These are phyloP conservation scores for Sporisorium reilianum DNA, from an alignment of 1,284 basidiomycete genomes.

Conservation along the genomic window DNA sequence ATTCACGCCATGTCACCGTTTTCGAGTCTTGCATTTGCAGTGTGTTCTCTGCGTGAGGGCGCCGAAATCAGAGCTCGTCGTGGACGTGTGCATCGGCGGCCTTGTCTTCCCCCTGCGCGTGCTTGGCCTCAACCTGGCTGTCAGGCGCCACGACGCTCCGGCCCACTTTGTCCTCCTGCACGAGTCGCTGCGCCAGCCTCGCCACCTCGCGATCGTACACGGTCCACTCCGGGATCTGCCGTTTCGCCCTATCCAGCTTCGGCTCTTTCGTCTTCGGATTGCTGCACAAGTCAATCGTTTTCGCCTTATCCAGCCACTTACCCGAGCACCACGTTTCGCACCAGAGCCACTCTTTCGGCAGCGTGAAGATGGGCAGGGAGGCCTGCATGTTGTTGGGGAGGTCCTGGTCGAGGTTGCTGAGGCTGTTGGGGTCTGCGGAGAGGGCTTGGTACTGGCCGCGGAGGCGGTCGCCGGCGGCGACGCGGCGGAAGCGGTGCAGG, in stretches of 20 bases:
- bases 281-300: constrained; percentile 69
- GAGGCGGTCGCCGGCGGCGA: constrained; percentile 81
- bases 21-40: not conserved
- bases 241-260: constrained; percentile 84
- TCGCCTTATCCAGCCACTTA: constrained; percentile 60
- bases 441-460: constrained; percentile 91
- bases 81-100: constrained; percentile 7
- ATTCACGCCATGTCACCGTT: not conserved
- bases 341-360: constrained; percentile 67
- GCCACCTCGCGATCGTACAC: constrained; percentile 78
- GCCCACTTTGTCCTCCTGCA: constrained; percentile 31
- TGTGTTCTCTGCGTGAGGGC: not conserved
- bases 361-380: constrained; percentile 60
- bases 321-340: constrained; percentile 68
- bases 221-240: constrained; percentile 98
- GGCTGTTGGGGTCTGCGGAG: constrained; percentile 90
- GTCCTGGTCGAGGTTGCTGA: constrained; percentile 92
- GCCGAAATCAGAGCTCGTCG: constrained; percentile 25
- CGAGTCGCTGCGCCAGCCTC: constrained; percentile 62
- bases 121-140: constrained; percentile 16
- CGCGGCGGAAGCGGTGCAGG: constrained; percentile 89
- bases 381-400: constrained; percentile 64
- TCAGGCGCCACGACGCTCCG: constrained; percentile 37
- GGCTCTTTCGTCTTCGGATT: constrained; percentile 82
- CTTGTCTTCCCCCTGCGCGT: not conserved